Conservation (phyloP, 495 filamentous ascomycete species). For the Hyaloscypha finlandica region DNA sequence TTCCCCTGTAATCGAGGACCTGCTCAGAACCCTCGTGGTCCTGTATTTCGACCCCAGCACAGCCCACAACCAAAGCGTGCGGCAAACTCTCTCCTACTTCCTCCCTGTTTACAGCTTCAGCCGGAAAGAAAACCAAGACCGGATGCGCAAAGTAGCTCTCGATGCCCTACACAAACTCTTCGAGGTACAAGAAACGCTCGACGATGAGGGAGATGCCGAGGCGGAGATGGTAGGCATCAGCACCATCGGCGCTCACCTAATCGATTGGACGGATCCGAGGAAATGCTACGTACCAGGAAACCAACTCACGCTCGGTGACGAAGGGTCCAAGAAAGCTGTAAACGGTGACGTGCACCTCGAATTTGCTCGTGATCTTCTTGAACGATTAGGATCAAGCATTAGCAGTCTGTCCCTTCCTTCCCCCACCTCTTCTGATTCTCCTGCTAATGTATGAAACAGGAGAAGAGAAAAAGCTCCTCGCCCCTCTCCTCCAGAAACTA, state of each 20-base stretch:
- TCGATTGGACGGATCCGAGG: conserved; percentile 95
- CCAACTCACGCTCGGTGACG: conserved; percentile 52
- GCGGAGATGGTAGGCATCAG: conserved; percentile 78
- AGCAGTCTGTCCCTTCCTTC: conserved; percentile 55
- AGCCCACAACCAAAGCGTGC: conserved; percentile 77
- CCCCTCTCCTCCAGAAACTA: conserved; percentile 78
- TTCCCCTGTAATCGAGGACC: conserved; percentile 57
- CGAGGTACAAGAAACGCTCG: conserved; percentile 67
- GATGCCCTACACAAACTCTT: conserved; percentile 66
- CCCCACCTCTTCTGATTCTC: conserved; percentile 35
- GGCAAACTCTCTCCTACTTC: conserved; percentile 92
- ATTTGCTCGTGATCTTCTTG: conserved; percentile 64
- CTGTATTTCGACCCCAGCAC: conserved; percentile 92
- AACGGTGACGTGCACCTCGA: conserved; percentile 69
- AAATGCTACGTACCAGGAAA: conserved; percentile 74
- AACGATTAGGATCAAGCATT: conserved; percentile 53
- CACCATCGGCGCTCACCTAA: conserved; percentile 74
- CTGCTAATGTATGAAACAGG: conserved; percentile 40
- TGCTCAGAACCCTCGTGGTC: conserved; percentile 79
- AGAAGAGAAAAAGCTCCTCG: conserved; percentile 84
- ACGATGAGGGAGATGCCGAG: conserved; percentile 73
- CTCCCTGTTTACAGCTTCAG: conserved; percentile 93
- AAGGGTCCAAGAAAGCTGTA: conserved; percentile 58
- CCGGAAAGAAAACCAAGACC: conserved; percentile 71
- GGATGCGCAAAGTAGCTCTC: conserved; percentile 72